These are phyloP conservation scores for Rhododendron simsii DNA, from an alignment of 148 eudicot species.

Conservation along the genomic window DNA sequence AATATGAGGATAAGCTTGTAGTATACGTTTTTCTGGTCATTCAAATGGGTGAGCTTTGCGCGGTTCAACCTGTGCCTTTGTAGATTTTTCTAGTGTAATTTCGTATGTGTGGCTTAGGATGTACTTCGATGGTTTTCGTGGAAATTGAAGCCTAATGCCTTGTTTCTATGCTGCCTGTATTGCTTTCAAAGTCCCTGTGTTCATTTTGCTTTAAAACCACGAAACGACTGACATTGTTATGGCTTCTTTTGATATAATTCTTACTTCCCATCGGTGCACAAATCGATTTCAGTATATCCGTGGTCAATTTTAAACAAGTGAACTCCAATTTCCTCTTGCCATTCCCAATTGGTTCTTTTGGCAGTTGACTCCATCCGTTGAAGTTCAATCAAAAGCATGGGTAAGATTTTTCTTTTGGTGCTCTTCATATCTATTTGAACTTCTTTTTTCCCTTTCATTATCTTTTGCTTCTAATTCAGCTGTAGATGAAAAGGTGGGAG, in stretches of 20 bases:
- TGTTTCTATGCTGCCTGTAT: not conserved
- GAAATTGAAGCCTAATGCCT: not conserved
- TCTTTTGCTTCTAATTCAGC: slow-evolving; percentile 1
- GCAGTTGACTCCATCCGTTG: slow-evolving; percentile 9
- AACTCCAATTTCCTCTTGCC: not conserved
- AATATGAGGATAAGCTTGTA: not conserved
- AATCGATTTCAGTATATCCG: not conserved
- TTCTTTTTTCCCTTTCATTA: not conserved
- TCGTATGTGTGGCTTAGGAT: not conserved
- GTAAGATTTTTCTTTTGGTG: slow-evolving; percentile 8
- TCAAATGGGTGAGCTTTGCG: not conserved
- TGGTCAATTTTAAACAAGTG: not conserved
- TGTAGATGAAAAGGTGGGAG: not conserved
- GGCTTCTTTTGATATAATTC: not conserved
- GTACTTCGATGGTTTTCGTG: not conserved
- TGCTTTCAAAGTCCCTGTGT: not conserved
- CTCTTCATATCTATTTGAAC: not conserved
- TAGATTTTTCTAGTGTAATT: not conserved
- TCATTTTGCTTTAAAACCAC: too few relatives aligned
- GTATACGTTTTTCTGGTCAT: not conserved
- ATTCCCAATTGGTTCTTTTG: not conserved
- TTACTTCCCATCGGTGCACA: too few relatives aligned
- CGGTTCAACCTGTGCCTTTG: not conserved
- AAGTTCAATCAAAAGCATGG: slow-evolving; percentile 6
- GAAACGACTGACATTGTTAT: not conserved